These are phyloP conservation scores for Dichotomopilus funicola DNA, from an alignment of 2,329 filamentous ascomycete genomes.

Conservation along the genomic window DNA sequence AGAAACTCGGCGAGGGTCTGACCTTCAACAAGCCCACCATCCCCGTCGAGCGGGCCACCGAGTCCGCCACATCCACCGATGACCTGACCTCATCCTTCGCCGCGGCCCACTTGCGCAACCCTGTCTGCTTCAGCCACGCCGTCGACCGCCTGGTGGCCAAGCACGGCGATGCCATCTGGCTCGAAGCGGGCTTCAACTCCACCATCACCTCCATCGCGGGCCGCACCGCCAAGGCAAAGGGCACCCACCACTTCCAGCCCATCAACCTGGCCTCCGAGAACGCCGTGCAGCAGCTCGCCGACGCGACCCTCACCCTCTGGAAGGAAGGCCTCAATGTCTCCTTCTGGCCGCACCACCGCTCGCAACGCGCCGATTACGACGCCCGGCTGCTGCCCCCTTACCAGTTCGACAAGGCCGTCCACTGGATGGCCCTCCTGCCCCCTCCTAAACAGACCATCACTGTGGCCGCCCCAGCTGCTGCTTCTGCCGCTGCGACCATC, in stretches of 20 bases:
- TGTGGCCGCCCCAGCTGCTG: no score
- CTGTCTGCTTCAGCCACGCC: constrained; percentile 31
- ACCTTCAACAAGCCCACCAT: constrained; percentile 25
- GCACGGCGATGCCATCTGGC: constrained; percentile 15
- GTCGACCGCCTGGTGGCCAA: constrained; percentile 23
- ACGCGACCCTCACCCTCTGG: constrained; percentile 33
- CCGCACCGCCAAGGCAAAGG: constrained; percentile 21
- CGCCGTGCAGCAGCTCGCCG: constrained; percentile 3
- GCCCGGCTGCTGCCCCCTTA: constrained; percentile 28
- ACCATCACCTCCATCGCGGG: constrained; percentile 30
- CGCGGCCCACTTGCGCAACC: constrained; percentile 27
- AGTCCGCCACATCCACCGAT: not conserved
- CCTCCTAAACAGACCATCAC: not conserved
- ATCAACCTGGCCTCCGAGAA: constrained; percentile 23
- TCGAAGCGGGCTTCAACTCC: constrained; percentile 31
- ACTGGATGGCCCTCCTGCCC: constrained; percentile 30
- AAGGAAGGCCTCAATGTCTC: constrained; percentile 29
- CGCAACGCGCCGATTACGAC: constrained; percentile 24
- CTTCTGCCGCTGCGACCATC: no score
- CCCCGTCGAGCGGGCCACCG: constrained; percentile 1
- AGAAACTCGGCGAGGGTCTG: constrained; percentile 25
- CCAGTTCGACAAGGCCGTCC: constrained; percentile 32
- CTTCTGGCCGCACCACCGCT: constrained; percentile 34
- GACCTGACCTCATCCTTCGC: not conserved
- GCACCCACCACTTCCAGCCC: constrained; percentile 20